phyloP scores from a whole-genome alignment of 2,329 filamentous ascomycete species.

The Aspergillus thermomutatus region DNA sequence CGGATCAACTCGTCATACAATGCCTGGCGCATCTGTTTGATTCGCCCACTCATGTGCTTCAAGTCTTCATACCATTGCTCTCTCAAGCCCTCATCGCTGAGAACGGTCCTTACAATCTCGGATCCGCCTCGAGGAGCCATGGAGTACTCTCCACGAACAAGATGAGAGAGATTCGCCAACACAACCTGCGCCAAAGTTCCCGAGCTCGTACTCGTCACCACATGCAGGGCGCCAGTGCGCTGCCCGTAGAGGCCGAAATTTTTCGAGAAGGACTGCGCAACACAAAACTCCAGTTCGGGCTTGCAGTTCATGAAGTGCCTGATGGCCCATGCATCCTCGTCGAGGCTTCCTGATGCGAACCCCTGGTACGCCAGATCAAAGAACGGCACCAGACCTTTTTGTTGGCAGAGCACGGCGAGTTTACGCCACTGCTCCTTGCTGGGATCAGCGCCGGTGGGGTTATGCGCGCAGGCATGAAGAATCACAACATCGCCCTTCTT shows the following conservation, averaged over 20 bases:
- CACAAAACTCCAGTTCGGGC: conserved; percentile 67
- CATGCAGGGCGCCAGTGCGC: not conserved
- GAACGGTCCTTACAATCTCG: conserved; percentile 72
- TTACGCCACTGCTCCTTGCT: conserved; percentile 88
- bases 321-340: conserved; percentile 26
- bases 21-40: conserved; percentile 80
- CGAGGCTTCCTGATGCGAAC: conserved; percentile 25
- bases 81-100: conserved; percentile 74
- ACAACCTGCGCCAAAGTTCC: conserved; percentile 72
- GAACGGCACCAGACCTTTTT: conserved; percentile 83
- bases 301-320: conserved; percentile 43
- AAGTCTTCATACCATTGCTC: conserved; percentile 87
- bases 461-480: conserved; percentile 91
- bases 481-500: conserved; percentile 77
- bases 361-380: conserved; percentile 30
- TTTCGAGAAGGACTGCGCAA: conserved; percentile 59
- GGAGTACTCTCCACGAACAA: conserved; percentile 65
- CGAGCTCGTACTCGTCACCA: conserved; percentile 50
- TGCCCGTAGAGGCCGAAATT: conserved; percentile 38
- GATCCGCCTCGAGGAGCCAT: conserved; percentile 93
- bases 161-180: conserved; percentile 42
- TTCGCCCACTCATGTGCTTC: conserved; percentile 84
- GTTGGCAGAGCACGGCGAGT: conserved; percentile 69
- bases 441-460: conserved; percentile 92
- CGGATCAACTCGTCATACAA: conserved; percentile 58